These are phyloP conservation scores for Petunia axillaris DNA, from an alignment of 257 asterid species.

Conservation along the genomic window DNA sequence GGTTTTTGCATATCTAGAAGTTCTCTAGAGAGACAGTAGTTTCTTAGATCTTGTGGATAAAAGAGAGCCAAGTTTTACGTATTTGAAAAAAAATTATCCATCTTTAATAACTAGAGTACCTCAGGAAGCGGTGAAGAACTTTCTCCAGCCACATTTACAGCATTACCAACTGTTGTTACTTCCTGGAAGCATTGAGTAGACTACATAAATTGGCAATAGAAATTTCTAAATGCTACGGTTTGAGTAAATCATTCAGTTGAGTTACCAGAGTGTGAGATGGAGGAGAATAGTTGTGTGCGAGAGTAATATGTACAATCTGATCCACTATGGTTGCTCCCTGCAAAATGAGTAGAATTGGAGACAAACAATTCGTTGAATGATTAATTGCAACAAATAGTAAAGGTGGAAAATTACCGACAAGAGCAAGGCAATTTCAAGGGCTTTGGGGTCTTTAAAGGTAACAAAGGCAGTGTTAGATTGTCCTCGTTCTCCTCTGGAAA, in stretches of 20 bases:
- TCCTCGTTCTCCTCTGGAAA: slow-evolving; percentile 70
- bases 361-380: neutral
- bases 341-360: slow-evolving; percentile 24
- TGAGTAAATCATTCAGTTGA: slow-evolving; percentile 18
- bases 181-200: slow-evolving; percentile 41
- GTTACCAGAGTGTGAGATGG: slow-evolving; percentile 53
- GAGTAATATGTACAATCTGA: slow-evolving; percentile 64
- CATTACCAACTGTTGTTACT: slow-evolving; percentile 46
- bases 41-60: neutral
- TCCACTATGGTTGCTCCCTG: slow-evolving; percentile 92
- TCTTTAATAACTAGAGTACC: slow-evolving; percentile 42
- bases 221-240: neutral
- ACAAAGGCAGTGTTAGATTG: slow-evolving; percentile 74
- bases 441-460: slow-evolving; percentile 86
- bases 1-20: neutral
- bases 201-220: slow-evolving; percentile 7
- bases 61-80: neutral
- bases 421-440: slow-evolving; percentile 89
- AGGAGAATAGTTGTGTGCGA: slow-evolving; percentile 62
- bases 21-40: neutral
- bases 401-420: slow-evolving; percentile 61
- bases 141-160: slow-evolving; percentile 39
- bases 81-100: neutral
- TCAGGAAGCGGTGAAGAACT: slow-evolving; percentile 51
- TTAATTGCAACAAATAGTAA: neutral